Evolutionary conservation across 2,329 filamentous ascomycete genomes (phyloP), one percentile per base, ranked within the genome.

Genomic region (Aureobasidium sp.): DNA sequence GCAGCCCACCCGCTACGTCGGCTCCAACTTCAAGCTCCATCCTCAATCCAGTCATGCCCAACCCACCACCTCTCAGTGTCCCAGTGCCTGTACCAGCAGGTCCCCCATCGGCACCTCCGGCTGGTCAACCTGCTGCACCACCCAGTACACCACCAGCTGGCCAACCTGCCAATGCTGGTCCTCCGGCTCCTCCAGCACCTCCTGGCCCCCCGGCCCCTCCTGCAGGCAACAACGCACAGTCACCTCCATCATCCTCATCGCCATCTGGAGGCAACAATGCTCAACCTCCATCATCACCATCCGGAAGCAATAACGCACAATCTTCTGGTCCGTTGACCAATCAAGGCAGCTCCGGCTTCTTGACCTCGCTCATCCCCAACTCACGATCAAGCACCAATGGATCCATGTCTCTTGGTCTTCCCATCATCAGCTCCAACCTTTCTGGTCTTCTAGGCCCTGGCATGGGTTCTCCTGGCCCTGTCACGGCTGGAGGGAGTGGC

Each of bases 31-130:
- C 55, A 23, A 49, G 31, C 21, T 49, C 55, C 23, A 49, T 58
- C 33, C 55, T 58, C 42, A 58, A 58, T 3, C 55, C 55, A 9
- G 23, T 23, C 43, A 49, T 58, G 15, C 55, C 55, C 29, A 58
- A 47, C 17, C 55, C 55, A 38, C 43, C 55, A 10, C 42, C 43
- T 40, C 55, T 58, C 25, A 49, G 35, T 21, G 42, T 58, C 15
- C 55, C 55, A 17, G 40, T 57, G 19, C 53, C 53, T 31, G 40
- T 57, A 8, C 53, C 53, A 15, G 53, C 40, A 35, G 40, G 29
- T 23, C 43, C 33, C 9, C 33, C 55, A 15, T 7, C 55, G 19
- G 31, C 31, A 37, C 23, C 55, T 38, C 33, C 43, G 4, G 31
- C 55, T 27, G 29, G 23, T 15, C 43, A 45, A 38, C 31, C 55